Evolutionary conservation across 106 monocot genomes (phyloP).

Genomic region (Posidonia australis): DNA sequence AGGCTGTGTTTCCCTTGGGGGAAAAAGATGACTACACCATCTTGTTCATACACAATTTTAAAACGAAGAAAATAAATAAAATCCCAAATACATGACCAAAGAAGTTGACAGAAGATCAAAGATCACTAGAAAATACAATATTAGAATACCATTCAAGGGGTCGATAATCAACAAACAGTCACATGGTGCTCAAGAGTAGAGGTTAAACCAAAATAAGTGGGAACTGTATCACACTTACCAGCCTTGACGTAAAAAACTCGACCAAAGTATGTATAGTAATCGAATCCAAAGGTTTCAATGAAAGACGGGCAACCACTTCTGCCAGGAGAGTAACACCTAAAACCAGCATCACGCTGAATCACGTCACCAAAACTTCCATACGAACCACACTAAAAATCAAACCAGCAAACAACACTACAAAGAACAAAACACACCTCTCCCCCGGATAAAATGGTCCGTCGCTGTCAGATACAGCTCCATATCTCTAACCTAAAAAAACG

Average conservation of each 20-base stretch:
- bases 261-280: background rate
- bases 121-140: too few species aligned
- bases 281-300: background rate
- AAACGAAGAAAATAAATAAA: too few species aligned
- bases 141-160: too few species aligned
- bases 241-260: background rate
- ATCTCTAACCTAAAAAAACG: constrained; percentile 46
- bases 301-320: constrained; percentile 5
- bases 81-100: too few species aligned
- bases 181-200: too few species aligned
- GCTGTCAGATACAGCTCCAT: constrained; percentile 73
- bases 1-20: too few species aligned
- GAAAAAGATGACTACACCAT: too few species aligned
- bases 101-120: too few species aligned
- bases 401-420: background rate
- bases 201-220: too few species aligned
- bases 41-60: too few species aligned
- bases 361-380: background rate
- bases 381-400: background rate
- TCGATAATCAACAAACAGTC: too few species aligned
- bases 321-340: constrained; percentile 4
- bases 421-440: background rate
- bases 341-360: background rate
- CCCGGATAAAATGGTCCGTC: constrained; percentile 1
- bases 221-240: constrained; percentile 8